Evolutionary conservation across 768 basidiomycete species (phyloP), one percentile per base, ranked within the genome.

Genomic region (Lepiota brunneoincarnata): DNA sequence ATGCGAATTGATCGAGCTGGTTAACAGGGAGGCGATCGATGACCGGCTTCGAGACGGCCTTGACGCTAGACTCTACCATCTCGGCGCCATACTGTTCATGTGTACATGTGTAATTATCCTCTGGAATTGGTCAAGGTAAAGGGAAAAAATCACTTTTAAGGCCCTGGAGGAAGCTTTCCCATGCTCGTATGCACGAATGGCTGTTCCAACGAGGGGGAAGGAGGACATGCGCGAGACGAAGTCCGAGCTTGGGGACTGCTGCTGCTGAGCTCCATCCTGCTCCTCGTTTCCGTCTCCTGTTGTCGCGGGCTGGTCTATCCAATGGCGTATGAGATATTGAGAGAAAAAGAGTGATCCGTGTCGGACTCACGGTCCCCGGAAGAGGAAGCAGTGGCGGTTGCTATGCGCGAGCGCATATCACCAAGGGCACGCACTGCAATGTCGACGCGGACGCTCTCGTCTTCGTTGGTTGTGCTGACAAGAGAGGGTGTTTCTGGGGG

Each of bases 1-100:
- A 91, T 2, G 93, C 92, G 68, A 93, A 93, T 56, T 91, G 91
- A 58, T 94, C 93, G 12, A 94, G 71, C 61, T 85, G 83, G 56
- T 78, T 81, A 44, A 89, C 86, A 9, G 90, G 89, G 0, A 93
- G 75, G 23, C 87, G 80, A 53, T 89, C 82, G 47, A 93, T 87
- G 44, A 92, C 91, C 23, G 91, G 91, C 15, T 84, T 77, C 23
- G 90, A 89, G 37, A 93, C 84, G 15, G 84, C 79, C 67, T 87
- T 89, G 36, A 93, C 84, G 51, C 87, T 86, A 3, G 84, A 88
- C 68, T 93, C 92, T 71, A 93, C 81, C 80, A 93, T 87, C 68
- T 88, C 87, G 15, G 89, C 91, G 45, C 92, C 89, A 63, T 91
- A 92, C 91, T 93, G 31, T 9, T 10, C 31, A 9, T 31, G 31